Percentiles rank a stretch among this genome's conserved stretches.
Evolutionary conservation across 257 asterid species (phyloP).

Genomic region (Solanum neorickii): DNA sequence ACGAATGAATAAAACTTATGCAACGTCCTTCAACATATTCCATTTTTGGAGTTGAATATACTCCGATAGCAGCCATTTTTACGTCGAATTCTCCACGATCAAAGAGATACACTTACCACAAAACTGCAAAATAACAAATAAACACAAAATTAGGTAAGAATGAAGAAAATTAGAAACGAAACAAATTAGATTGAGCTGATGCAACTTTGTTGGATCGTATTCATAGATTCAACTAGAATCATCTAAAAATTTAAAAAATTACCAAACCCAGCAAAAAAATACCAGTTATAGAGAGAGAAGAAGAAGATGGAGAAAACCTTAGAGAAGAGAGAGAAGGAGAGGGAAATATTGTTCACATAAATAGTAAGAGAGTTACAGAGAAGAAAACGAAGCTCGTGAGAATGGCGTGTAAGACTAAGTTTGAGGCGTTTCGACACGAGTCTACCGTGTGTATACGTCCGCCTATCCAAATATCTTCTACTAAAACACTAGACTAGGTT

Average conservation of each 20-base stretch:
- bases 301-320: neutral
- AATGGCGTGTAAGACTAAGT: slow-evolving; percentile 57
- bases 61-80: slow-evolving; percentile 50
- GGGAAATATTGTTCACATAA: neutral
- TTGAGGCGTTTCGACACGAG: slow-evolving; percentile 41
- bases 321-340: neutral
- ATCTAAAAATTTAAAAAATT: neutral
- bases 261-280: neutral
- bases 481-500: neutral
- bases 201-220: neutral
- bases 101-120: neutral
- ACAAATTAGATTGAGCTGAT: neutral
- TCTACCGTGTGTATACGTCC: slow-evolving; percentile 33
- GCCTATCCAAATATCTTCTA: slow-evolving; percentile 28
- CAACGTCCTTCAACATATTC: slow-evolving; percentile 36
- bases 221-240: neutral
- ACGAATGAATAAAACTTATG: slow-evolving; percentile 18
- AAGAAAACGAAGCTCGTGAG: slow-evolving; percentile 29
- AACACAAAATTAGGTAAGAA: neutral
- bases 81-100: neutral
- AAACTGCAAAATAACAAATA: neutral
- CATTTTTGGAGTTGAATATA: slow-evolving; percentile 35
- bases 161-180: neutral
- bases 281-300: neutral
- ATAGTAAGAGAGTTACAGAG: neutral